A percentile compares a stretch with the other conserved stretches of the same genome.
These are phyloP conservation scores for Aristolochia contorta DNA, from an alignment of 164 flowering plant species.

Conservation along the genomic window DNA sequence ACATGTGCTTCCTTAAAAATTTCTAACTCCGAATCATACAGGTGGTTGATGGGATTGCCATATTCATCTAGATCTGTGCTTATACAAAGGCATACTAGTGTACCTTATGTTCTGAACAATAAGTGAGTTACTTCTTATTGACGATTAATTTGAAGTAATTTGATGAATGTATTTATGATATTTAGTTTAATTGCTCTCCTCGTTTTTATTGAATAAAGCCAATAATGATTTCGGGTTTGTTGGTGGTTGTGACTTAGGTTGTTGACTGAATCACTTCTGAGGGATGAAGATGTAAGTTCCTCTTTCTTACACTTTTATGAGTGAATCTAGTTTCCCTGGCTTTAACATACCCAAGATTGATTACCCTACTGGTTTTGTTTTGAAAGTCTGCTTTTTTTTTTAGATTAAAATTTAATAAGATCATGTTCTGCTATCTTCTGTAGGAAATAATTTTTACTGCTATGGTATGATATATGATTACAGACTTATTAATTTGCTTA, in stretches of 20 bases:
- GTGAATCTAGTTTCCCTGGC: no score
- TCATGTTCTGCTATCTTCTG: no score
- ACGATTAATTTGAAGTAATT: neutral
- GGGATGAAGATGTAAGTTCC: slow-evolving; percentile 74
- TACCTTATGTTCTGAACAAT: slow-evolving; percentile 6
- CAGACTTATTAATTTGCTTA: no score
- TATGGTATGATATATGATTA: no score
- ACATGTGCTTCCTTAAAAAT: neutral
- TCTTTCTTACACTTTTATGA: neutral
- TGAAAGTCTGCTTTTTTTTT: no score
- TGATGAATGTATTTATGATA: neutral
- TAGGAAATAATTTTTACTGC: no score
- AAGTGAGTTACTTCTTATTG: slow-evolving; percentile 3
- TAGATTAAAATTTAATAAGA: no score
- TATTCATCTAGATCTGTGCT: neutral
- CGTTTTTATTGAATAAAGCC: neutral
- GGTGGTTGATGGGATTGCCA: slow-evolving; percentile 20
- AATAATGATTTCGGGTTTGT: slow-evolving; percentile 2
- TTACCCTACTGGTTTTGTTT: no score
- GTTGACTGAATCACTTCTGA: slow-evolving; percentile 45
- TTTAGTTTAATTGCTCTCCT: neutral
- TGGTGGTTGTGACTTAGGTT: slow-evolving; percentile 19
- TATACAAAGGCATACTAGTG: neutral
- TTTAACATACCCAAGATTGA: no score
- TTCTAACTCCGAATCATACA: neutral